Base-by-base conservation (phyloP, 495 filamentous ascomycete species). In the Staphylotrichum longicolle region DNA sequence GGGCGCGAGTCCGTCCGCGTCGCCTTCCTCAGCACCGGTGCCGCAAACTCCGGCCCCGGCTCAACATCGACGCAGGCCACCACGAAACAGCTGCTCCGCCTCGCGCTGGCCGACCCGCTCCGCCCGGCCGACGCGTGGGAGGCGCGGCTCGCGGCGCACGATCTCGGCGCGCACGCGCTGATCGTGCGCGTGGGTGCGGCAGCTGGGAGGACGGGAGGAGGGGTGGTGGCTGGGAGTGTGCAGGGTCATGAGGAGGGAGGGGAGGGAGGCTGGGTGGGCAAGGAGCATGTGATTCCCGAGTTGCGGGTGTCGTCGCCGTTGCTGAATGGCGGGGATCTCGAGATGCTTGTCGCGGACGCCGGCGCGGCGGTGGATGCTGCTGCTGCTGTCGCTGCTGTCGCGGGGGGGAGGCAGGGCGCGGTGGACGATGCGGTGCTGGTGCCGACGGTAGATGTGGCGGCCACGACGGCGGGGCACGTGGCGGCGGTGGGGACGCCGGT, bases 21-120 rank as follows among this genome's bases (percentile, higher is more conserved):
- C 70, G 92, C 80, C 1, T 66, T 84, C 30, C 63, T 86, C n/a
- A 75, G 69, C n/a, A 62, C 79, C 7, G 67, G 73, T 7, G 58
- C 37, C 52, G 33, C n/a, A n/a, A n/a, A 40, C 42, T 27, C 51
- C 34, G 42, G 32, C 41, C 5, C 41, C 41, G 20, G 6, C 54
- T 33, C 32, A 52, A 30, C 34, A 39, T 20, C 34, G 37, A 4
- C 58, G 27, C 45, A 12, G 20, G 3, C 65, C 32, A 78, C 69
- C 11, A 80, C 80, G 3, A 78, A 78, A 57, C 83, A 83, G 60
- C 80, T 98, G 12, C 81, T 91, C 12, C 81, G 84, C 35, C 75
- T 88, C 40, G 73, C 95, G 51, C 78, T 96, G 20, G 89, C 89
- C 27, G 93, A 96, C 75, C 88, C 92, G 12, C 75, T 96, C 66